Conservation (phyloP, 2,329 filamentous ascomycete genomes). For the Cucurbitaria berberidis region DNA sequence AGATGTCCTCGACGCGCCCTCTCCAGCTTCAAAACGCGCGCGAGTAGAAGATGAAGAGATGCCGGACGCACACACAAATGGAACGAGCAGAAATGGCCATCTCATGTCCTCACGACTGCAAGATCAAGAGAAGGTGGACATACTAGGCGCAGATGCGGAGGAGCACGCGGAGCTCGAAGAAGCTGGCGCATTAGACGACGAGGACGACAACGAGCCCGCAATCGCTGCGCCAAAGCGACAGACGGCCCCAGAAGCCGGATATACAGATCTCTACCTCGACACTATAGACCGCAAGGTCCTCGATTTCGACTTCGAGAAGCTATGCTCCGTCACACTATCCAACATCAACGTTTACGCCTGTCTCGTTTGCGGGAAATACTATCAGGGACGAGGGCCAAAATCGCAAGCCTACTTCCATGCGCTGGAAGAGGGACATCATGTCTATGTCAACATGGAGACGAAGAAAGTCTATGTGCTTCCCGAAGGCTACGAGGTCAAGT, state of each 20-base stretch:
- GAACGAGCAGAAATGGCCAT: constrained; percentile 36
- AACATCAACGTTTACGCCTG: constrained; percentile 99
- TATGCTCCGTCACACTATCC: constrained; percentile 92
- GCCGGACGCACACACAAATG: constrained; percentile 33
- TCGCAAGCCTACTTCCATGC: constrained; percentile 98
- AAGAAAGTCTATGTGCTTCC: constrained; percentile 91
- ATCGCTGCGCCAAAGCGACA: constrained; percentile 67
- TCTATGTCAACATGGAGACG: constrained; percentile 96
- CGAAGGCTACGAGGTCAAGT: constrained; percentile 95
- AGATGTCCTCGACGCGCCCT: constrained; percentile 47
- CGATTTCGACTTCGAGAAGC: constrained; percentile 98
- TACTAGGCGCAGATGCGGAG: constrained; percentile 43
- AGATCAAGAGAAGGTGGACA: constrained; percentile 39
- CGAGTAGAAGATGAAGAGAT: constrained; percentile 54
- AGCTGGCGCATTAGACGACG: constrained; percentile 39
- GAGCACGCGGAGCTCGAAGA: constrained; percentile 46
- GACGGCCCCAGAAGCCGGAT: constrained; percentile 80
- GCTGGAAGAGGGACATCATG: constrained; percentile 92
- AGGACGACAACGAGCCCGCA: constrained; percentile 48
- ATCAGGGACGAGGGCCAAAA: constrained; percentile 88
- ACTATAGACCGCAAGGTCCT: constrained; percentile 92
- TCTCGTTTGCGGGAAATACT: constrained; percentile 97
- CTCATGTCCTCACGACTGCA: constrained; percentile 35
- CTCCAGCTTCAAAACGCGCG: constrained; percentile 57
- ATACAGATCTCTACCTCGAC: constrained; percentile 95